Evolutionary conservation across 2,329 filamentous ascomycete genomes (phyloP).

Genomic region (Diaporthe sp.): DNA sequence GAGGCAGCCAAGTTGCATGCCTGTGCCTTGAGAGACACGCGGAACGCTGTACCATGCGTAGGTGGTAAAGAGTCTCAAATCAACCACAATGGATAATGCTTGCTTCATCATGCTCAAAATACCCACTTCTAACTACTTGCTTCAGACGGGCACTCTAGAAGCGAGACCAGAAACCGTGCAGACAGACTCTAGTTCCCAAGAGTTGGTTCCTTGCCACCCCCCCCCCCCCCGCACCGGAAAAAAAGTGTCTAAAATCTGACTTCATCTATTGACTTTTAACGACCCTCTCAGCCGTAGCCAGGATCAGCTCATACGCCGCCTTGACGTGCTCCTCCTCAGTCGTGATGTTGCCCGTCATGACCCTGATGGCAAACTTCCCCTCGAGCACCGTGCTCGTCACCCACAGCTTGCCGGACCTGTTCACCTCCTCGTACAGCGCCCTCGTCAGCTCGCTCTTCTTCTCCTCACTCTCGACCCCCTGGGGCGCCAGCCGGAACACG

Average conservation of each 20-base stretch:
- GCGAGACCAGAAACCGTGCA: neutral
- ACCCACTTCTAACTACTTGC: neutral
- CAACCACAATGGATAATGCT: neutral
- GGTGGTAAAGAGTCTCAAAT: too few species aligned
- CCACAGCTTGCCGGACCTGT: conserved; percentile 81
- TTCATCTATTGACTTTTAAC: conserved; percentile 41
- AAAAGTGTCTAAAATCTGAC: neutral
- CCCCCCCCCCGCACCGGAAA: neutral
- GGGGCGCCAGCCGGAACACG: conserved; percentile 73
- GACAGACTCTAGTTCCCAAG: neutral
- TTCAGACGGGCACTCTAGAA: neutral
- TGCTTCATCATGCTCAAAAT: neutral
- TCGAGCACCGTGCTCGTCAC: conserved; percentile 80
- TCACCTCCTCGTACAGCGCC: conserved; percentile 79
- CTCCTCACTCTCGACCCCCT: conserved; percentile 49
- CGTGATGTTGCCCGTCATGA: conserved; percentile 78
- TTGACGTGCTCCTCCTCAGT: conserved; percentile 79
- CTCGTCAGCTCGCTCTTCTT: conserved; percentile 76
- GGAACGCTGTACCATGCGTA: too few species aligned
- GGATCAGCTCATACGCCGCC: conserved; percentile 79
- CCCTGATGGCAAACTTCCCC: conserved; percentile 80
- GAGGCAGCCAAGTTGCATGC: too few species aligned
- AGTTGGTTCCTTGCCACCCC: neutral
- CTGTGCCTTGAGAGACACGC: too few species aligned
- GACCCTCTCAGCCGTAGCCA: conserved; percentile 70